phyloP scores from a whole-genome alignment of 495 filamentous ascomycete genomes.

The Xylaria cubensis region DNA sequence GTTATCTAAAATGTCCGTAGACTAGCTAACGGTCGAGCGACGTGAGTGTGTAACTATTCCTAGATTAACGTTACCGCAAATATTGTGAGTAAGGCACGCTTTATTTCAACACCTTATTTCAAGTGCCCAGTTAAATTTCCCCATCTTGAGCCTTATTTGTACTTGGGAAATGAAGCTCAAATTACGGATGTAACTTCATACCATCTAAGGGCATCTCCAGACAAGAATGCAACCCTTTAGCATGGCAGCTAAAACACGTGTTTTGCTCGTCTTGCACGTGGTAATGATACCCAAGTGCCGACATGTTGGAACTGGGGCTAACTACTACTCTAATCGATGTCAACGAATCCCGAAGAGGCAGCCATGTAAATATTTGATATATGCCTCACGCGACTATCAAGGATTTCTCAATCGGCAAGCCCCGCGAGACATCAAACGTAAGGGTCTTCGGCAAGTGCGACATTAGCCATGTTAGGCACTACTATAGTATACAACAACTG shows the following conservation, averaged over 20 bases:
- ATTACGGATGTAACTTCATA: neutral
- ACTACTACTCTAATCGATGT: neutral
- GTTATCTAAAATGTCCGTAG: neutral
- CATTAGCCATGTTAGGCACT: neutral
- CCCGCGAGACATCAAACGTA: neutral
- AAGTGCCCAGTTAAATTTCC: neutral
- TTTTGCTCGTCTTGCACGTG: conserved; percentile 10
- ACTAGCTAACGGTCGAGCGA: neutral
- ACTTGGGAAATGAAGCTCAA: neutral
- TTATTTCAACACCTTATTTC: conserved; percentile 11
- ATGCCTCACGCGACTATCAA: neutral
- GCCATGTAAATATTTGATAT: conserved; percentile 8
- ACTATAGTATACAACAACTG: neutral
- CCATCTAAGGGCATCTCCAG: neutral
- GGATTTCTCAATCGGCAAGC: neutral
- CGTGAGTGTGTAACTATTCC: neutral
- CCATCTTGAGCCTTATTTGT: neutral
- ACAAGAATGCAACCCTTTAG: conserved; percentile 6
- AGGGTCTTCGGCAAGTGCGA: neutral
- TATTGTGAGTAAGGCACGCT: neutral
- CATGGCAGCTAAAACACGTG: neutral
- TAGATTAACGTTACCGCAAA: neutral
- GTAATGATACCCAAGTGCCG: conserved; percentile 6
- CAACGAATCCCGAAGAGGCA: neutral
- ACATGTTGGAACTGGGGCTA: neutral